phyloP scores from a whole-genome alignment of 208 protist species.

The Trypanosoma caninum region DNA sequence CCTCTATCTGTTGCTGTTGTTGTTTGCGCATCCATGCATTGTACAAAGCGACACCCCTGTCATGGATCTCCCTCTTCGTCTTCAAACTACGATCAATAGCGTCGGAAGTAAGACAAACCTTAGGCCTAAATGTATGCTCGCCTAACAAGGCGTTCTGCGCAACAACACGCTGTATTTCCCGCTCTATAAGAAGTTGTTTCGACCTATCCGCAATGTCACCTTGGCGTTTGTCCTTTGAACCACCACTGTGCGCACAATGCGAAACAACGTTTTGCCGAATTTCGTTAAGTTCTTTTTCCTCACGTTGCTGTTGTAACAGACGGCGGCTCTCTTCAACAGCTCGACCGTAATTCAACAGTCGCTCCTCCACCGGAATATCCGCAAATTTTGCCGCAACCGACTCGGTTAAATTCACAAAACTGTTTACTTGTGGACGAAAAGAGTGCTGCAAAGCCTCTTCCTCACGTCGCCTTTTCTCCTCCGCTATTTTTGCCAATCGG shows the following conservation, averaged over 20 bases:
- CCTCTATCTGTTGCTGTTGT: slow-evolving; percentile 11
- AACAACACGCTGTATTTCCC: slow-evolving; percentile 28
- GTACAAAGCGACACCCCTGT: slow-evolving; percentile 44
- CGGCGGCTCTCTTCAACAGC: slow-evolving; percentile 32
- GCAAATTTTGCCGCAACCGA: slow-evolving; percentile 15
- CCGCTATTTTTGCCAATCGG: slow-evolving; percentile 11
- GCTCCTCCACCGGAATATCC: slow-evolving; percentile 61
- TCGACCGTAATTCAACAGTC: slow-evolving; percentile 75
- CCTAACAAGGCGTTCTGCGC: slow-evolving; percentile 27
- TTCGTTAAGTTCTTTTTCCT: slow-evolving; percentile 40
- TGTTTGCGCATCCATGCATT: slow-evolving; percentile 28
- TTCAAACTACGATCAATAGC: slow-evolving; percentile 37
- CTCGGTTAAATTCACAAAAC: slow-evolving; percentile 4
- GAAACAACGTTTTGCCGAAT: neutral
- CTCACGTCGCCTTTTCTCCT: slow-evolving; percentile 37
- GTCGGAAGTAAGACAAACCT: slow-evolving; percentile 56
- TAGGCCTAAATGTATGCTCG: slow-evolving; percentile 47
- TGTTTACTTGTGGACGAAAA: slow-evolving; percentile 66
- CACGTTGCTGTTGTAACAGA: slow-evolving; percentile 29
- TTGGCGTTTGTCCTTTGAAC: slow-evolving; percentile 2
- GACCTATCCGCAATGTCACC: slow-evolving; percentile 21
- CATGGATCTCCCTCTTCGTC: slow-evolving; percentile 6
- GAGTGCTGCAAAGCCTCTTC: slow-evolving; percentile 28
- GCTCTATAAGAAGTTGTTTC: slow-evolving; percentile 41
- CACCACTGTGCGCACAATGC: neutral